Evolutionary conservation across 345 rosid genomes (phyloP), one percentile per base, ranked within the genome.

Genomic region (Bruguiera parviflora): DNA sequence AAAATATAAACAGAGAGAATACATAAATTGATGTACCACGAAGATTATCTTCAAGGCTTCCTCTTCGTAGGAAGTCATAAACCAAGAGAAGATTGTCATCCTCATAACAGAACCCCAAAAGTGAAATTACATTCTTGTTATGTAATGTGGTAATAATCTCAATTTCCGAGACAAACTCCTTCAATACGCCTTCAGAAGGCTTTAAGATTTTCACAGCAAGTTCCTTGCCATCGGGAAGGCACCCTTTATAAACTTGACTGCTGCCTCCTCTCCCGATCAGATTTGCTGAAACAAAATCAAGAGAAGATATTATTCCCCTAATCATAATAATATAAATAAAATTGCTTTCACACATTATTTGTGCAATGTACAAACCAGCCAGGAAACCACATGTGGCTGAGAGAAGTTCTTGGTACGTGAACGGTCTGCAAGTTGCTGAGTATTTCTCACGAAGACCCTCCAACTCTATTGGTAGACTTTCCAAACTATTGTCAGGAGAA

Each of bases 191-290:
- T 21, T 72, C 83, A 61, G 94, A 89, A 62, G 89, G 92, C 83
- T 86, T 90, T 82, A 96, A 71, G 71, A 84, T 72, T 80, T 96
- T 96, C 77, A 92, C 89, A 27, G 99, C 99, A 71, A 96, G 66
- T 81, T 96, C 95, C 78, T 86, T 88, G 61, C 94, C 92, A 77
- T 88, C 94, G 39, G 85, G 88, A 61, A 96, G 85, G 62, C 84
- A 76, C 20, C 99, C 99, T 82, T 79, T 84, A 65, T 89, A 96
- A 33, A 96, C 98, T 53, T 77, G 85, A 67, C 99, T 90, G 74
- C 90, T 89, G 61, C 99, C 99, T 31, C 99, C 99, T 88, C 80
- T 89, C 39, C 99, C 99, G 37, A 96, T 79, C 80, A 96, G 58
- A 74, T 90, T 89, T 71, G 84, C 98, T 96, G 84, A 31, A 79